Percentiles rank a stretch among this genome's conserved stretches.
Conservation (phyloP, 805 yeast species). For the Pichia nanzhaoensis region DNA sequence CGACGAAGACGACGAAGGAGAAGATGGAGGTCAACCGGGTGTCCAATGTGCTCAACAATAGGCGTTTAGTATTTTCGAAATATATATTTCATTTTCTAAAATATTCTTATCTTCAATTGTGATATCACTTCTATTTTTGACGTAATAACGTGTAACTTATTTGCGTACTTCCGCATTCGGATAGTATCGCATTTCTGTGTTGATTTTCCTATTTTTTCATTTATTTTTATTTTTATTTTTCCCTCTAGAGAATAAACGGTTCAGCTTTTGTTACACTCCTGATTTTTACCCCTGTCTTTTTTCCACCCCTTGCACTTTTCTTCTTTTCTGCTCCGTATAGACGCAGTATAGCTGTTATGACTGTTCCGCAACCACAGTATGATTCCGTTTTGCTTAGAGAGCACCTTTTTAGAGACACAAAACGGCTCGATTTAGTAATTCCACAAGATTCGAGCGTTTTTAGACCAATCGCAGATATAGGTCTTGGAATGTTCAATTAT, state of each 20-base stretch:
- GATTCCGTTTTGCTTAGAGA: conserved; percentile 31
- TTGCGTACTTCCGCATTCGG: too few relatives aligned
- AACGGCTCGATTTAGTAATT: conserved; percentile 22
- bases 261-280: too few relatives aligned
- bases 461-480: conserved; percentile 25
- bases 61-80: background rate
- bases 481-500: conserved; percentile 28
- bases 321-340: too few relatives aligned
- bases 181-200: too few relatives aligned
- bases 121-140: too few relatives aligned
- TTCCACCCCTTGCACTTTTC: too few relatives aligned
- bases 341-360: too few relatives aligned
- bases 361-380: conserved; percentile 28
- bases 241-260: too few relatives aligned
- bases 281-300: too few relatives aligned
- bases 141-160: too few relatives aligned
- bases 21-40: conserved; percentile 55
- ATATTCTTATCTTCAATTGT: background rate
- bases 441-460: conserved; percentile 25
- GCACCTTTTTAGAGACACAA: conserved; percentile 27
- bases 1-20: conserved; percentile 41
- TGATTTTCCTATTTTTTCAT: background rate
- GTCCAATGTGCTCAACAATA: conserved; percentile 95
- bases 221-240: too few relatives aligned
- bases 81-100: background rate